Base-by-base conservation (phyloP, 208 protist species). In the Borovskyia barvae region DNA sequence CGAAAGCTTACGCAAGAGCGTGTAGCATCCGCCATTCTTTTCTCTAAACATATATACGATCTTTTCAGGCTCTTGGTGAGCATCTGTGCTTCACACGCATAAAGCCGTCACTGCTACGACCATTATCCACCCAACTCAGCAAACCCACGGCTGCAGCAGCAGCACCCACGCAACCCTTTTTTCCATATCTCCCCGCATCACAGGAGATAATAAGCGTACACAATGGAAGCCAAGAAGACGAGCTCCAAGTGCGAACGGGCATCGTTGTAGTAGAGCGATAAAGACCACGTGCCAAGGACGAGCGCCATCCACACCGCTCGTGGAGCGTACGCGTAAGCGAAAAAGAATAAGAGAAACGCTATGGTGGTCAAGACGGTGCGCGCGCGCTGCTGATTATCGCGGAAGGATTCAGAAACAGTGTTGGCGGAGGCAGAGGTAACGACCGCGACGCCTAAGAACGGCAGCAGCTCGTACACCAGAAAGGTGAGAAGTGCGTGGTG, bases 361-460 rank as follows among this genome's bases (percentile, higher is more conserved):
- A 76, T 72, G 24, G 68, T 41, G 1, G 77, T 64, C 36, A 82
- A 54, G 32, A 65, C 77, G 0, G 75, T 50, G 29, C 72, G 71
- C 7, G 80, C 68, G 19, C 66, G 58, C 26, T 42, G 49, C 60
- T 54, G 63, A 9, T 60, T 55, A 40, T 53, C 57, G 8, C 53
- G 25, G 14, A 63, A 48, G 2, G 61, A 59, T 14, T 29, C 53
- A 2, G 51, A 46, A 24, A 33, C 24, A 4, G 37, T 29, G 26
- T 25, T 9, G 46, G n/a, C n/a, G 26, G 32, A 26, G 42, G 37
- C 43, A 24, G 19, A n/a, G 7, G 24, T 36, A 3, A 47, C 39
- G 7, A 32, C 15, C 0, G 48, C 50, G 3, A 73, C 25, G 9
- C 63, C 61, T 0, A 77, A 56, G 25, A 72, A 28, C 14, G 74